These are phyloP conservation scores for Eucommia ulmoides DNA, from an alignment of 257 asterid genomes.

Conservation along the genomic window DNA sequence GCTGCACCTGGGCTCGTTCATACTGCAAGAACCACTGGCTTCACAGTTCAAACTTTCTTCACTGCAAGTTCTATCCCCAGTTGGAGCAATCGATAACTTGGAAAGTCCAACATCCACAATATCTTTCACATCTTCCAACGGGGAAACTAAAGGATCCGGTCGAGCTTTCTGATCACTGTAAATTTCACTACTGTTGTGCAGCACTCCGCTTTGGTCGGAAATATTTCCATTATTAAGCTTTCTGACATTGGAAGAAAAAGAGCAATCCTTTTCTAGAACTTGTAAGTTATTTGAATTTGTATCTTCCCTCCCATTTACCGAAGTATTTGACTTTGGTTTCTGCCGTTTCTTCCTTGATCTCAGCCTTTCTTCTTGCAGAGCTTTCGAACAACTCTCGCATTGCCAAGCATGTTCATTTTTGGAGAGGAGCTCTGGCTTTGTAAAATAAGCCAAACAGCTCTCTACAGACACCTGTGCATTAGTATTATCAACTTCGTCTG, in stretches of 20 bases:
- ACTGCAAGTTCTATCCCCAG: slow-evolving; percentile 9
- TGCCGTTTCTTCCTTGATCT: slow-evolving; percentile 22
- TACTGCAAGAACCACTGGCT: slow-evolving; percentile 10
- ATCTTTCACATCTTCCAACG: slow-evolving; percentile 13
- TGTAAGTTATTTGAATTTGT: slow-evolving; percentile 13
- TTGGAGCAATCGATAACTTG: too few relatives aligned
- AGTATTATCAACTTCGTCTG: slow-evolving; percentile 72
- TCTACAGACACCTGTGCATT: slow-evolving; percentile 78
- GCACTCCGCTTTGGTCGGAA: too few relatives aligned
- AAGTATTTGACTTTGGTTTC: slow-evolving; percentile 12
- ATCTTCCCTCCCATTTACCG: slow-evolving; percentile 18
- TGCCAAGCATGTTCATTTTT: slow-evolving; percentile 92
- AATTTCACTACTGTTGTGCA: too few relatives aligned
- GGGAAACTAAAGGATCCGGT: slow-evolving; percentile 14
- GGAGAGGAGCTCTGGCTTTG: slow-evolving; percentile 63
- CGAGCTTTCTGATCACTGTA: slow-evolving; percentile 20
- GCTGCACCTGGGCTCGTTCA: slow-evolving; percentile 8
- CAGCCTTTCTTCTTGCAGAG: slow-evolving; percentile 32
- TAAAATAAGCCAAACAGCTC: slow-evolving; percentile 71
- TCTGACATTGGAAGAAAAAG: slow-evolving; percentile 3
- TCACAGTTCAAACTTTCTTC: slow-evolving; percentile 12
- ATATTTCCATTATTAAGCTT: slow-evolving; percentile 15
- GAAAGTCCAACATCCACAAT: slow-evolving; percentile 8
- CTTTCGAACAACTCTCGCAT: slow-evolving; percentile 82
- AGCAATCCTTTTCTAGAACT: slow-evolving; percentile 4